Conservation (phyloP, 1,284 basidiomycete species). For the Austropuccinia psidii region DNA sequence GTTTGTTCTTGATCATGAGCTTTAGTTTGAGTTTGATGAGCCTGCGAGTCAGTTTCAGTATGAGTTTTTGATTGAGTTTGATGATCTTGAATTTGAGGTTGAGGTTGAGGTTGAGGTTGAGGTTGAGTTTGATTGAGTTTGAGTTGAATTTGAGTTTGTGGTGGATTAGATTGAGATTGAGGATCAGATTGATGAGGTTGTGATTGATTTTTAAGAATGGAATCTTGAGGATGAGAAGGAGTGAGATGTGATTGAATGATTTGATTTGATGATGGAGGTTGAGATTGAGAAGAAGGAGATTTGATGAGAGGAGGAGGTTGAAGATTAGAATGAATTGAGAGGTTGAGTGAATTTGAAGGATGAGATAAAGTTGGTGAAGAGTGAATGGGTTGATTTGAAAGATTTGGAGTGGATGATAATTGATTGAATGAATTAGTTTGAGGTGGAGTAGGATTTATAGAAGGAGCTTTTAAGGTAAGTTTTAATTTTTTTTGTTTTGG, state of each 20-base stretch:
- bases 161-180: not conserved
- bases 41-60: no score
- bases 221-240: not conserved
- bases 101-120: conserved; percentile 5
- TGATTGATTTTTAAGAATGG: not conserved
- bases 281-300: not conserved
- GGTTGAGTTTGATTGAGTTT: not conserved
- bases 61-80: no score
- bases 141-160: not conserved
- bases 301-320: not conserved
- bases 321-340: no score
- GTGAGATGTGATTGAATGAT: not conserved
- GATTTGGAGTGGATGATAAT: not conserved
- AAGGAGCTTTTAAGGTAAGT: not conserved
- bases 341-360: not conserved
- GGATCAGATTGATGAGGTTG: not conserved
- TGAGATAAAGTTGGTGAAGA: no score
- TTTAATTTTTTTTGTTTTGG: conserved; percentile 29
- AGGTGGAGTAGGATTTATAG: not conserved
- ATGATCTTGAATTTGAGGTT: not conserved
- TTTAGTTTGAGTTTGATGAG: no score
- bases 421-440: not conserved
- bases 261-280: not conserved
- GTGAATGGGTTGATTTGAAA: no score
- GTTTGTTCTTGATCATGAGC: no score